A percentile compares a stretch with the other conserved stretches of the same genome.
phyloP scores from a whole-genome alignment of 129 eudicot species.

The Artemisia annua region DNA sequence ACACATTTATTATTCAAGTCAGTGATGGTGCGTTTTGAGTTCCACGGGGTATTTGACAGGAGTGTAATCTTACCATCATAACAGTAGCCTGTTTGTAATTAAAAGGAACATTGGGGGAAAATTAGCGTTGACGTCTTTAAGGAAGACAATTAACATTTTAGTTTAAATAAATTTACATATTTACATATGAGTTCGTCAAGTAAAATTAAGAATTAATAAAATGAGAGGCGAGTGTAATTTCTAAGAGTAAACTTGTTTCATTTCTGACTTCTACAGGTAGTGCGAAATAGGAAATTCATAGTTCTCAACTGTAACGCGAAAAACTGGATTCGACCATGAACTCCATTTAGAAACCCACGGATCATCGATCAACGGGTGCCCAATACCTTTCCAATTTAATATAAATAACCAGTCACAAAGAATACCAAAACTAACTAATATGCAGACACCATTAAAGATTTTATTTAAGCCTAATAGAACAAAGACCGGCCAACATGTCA shows the following conservation, averaged over 20 bases:
- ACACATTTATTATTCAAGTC: too few relatives aligned
- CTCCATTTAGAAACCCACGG: constrained; percentile 11
- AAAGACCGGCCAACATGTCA: constrained; percentile 5
- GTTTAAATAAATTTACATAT: constrained; percentile 4
- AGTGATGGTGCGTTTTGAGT: too few relatives aligned
- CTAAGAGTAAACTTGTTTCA: constrained; percentile 10
- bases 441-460: not conserved
- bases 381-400: not conserved
- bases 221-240: constrained; percentile 1
- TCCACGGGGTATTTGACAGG: too few relatives aligned
- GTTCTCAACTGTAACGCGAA: constrained; percentile 2
- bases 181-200: constrained; percentile 1
- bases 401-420: constrained; percentile 3
- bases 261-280: not conserved
- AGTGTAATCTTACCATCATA: not conserved
- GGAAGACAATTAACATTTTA: not conserved
- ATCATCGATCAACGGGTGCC: not conserved
- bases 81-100: not conserved
- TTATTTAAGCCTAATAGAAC: not conserved
- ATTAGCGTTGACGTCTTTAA: constrained; percentile 3
- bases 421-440: constrained; percentile 5
- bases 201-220: constrained; percentile 1
- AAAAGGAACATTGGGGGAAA: not conserved
- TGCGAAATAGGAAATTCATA: not conserved
- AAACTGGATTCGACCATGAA: not conserved